These are phyloP conservation scores for Phytopythium delawarense DNA, from an alignment of 352 stramenopile species.

Conservation along the genomic window DNA sequence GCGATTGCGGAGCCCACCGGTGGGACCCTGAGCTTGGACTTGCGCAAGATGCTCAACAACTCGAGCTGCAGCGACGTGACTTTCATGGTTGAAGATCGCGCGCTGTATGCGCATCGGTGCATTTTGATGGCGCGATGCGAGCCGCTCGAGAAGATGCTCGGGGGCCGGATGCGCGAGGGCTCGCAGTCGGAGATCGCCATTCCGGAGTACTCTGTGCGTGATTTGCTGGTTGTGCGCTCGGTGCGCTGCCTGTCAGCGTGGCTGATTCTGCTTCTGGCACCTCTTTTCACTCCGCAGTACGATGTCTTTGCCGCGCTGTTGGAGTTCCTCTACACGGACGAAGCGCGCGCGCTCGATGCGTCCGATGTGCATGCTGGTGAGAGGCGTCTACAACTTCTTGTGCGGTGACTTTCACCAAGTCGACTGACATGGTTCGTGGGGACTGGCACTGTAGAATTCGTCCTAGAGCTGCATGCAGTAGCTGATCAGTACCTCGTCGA, in stretches of 20 bases:
- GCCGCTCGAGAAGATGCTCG: slow-evolving; percentile 89
- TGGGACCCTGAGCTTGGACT: slow-evolving; percentile 59
- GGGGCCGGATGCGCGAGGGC: slow-evolving; percentile 82
- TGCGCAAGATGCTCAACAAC: slow-evolving; percentile 86
- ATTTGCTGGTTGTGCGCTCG: background rate
- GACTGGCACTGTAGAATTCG: slow-evolving; percentile 44
- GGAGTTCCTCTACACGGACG: slow-evolving; percentile 89
- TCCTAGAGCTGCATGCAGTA: slow-evolving; percentile 73
- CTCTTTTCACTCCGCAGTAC: slow-evolving; percentile 27
- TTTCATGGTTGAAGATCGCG: slow-evolving; percentile 73
- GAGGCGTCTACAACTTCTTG: background rate
- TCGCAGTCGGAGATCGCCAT: slow-evolving; percentile 62
- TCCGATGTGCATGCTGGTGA: slow-evolving; percentile 39
- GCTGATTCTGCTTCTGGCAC: background rate
- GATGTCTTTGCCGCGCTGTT: slow-evolving; percentile 79
- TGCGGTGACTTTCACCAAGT: background rate
- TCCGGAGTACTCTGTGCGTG: slow-evolving; percentile 63
- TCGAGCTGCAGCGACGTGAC: slow-evolving; percentile 71
- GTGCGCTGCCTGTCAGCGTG: background rate
- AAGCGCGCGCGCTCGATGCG: slow-evolving; percentile 41
- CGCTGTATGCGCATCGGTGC: slow-evolving; percentile 76
- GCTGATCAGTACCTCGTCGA: slow-evolving; percentile 86
- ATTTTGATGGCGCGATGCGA: slow-evolving; percentile 88
- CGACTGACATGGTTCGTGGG: background rate
- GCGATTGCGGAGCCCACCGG: slow-evolving; percentile 9